A percentile compares a stretch with the other conserved stretches of the same genome.
Conservation (phyloP, 192 early-diverging fungal genomes). For the Umbelopsis isabellina region DNA sequence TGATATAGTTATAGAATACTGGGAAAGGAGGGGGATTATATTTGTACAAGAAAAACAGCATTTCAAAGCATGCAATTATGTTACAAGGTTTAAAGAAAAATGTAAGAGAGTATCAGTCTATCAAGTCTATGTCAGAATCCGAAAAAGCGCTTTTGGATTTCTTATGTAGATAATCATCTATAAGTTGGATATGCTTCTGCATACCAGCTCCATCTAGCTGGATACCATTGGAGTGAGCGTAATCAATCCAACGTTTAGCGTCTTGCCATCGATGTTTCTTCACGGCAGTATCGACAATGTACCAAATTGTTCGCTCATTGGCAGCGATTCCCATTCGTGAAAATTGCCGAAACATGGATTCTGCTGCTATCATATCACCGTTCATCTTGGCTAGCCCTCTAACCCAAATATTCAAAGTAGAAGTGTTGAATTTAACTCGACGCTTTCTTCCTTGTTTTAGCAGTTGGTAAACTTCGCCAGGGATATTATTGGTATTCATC, state of each 20-base stretch:
- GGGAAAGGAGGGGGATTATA: not conserved
- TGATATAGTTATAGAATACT: too few species aligned
- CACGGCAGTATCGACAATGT: slow-evolving; percentile 24
- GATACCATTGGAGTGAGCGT: not conserved
- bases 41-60: slow-evolving; percentile 13
- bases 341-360: slow-evolving; percentile 25
- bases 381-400: slow-evolving; percentile 32
- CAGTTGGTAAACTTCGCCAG: slow-evolving; percentile 19
- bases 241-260: not conserved
- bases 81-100: not conserved
- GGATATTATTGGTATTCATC: slow-evolving; percentile 21
- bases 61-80: slow-evolving; percentile 9
- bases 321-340: not conserved
- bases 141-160: not conserved
- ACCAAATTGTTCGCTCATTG: slow-evolving; percentile 34
- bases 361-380: slow-evolving; percentile 26
- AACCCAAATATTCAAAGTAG: slow-evolving; percentile 36
- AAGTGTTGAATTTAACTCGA: not conserved
- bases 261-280: slow-evolving; percentile 17
- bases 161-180: not conserved
- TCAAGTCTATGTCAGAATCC: not conserved
- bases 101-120: slow-evolving; percentile 6
- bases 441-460: slow-evolving; percentile 14
- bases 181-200: not conserved
- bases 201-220: not conserved